Conservation (phyloP, 768 basidiomycete genomes). For the Collybia mongolica region DNA sequence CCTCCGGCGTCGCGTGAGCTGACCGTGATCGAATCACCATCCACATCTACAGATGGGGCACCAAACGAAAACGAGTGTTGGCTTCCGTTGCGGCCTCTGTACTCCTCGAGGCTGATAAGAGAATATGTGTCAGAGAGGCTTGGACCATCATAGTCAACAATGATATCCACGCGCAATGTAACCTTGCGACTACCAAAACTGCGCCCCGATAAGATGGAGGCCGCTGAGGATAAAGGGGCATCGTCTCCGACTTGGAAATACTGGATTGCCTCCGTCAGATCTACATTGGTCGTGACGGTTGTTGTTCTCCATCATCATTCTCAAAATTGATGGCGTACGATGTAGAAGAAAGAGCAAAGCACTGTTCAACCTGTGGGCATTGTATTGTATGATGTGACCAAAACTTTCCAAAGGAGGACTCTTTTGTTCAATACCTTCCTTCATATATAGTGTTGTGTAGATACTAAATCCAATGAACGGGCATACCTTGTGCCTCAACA, state of each 20-base stretch:
- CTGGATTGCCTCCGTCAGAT: slow-evolving; percentile 83
- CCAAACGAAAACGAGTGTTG: slow-evolving; percentile 52
- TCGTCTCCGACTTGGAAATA: slow-evolving; percentile 87
- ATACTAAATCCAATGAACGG: slow-evolving; percentile 1
- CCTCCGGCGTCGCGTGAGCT: slow-evolving; percentile 62
- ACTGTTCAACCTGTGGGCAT: slow-evolving; percentile 72
- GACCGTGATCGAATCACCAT: slow-evolving; percentile 76
- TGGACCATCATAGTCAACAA: slow-evolving; percentile 88
- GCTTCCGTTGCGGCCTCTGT: slow-evolving; percentile 57
- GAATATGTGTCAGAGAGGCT: slow-evolving; percentile 89
- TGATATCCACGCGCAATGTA: slow-evolving; percentile 72
- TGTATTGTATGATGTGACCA: no score
- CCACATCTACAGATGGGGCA: slow-evolving; percentile 43
- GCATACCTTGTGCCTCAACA: slow-evolving; percentile 71
- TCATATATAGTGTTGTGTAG: background rate
- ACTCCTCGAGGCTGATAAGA: slow-evolving; percentile 75
- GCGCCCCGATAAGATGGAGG: slow-evolving; percentile 71
- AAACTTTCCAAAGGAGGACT: no score
- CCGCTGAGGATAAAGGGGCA: slow-evolving; percentile 64
- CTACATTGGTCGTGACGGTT: slow-evolving; percentile 63
- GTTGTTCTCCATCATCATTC: slow-evolving; percentile 86
- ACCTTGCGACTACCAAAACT: slow-evolving; percentile 72
- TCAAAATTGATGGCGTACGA: slow-evolving; percentile 78
- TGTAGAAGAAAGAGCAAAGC: slow-evolving; percentile 71
- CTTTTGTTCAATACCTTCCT: no score